Conservation (phyloP, 805 yeast genomes). For the Candida adriatica region DNA sequence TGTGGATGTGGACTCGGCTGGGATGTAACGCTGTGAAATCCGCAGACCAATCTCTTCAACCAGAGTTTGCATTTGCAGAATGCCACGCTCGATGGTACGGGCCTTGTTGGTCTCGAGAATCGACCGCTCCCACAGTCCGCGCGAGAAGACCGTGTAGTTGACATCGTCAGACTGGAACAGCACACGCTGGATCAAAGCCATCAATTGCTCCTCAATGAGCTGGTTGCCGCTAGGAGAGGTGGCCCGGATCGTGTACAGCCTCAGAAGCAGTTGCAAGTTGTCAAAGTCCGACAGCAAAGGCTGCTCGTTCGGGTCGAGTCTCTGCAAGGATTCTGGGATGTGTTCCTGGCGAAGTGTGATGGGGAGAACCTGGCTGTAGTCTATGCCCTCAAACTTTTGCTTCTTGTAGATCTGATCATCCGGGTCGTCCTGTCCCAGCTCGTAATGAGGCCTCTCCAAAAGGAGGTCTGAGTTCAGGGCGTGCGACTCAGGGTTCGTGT, state of each 20-base stretch:
- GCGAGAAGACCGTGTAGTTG: constrained; percentile 73
- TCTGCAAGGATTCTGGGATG: constrained; percentile 48
- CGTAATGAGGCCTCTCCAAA: constrained; percentile 69
- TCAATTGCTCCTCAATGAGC: constrained; percentile 75
- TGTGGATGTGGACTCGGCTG: constrained; percentile 23
- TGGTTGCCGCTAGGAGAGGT: constrained; percentile 67
- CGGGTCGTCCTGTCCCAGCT: constrained; percentile 44
- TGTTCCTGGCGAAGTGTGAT: constrained; percentile 53
- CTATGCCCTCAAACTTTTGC: constrained; percentile 30
- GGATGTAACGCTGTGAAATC: constrained; percentile 50
- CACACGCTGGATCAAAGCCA: constrained; percentile 68
- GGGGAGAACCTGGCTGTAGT: constrained; percentile 46
- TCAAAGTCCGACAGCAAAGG: constrained; percentile 69
- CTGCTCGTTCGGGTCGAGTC: constrained; percentile 74
- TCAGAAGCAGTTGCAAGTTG: constrained; percentile 62
- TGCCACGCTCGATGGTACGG: constrained; percentile 89
- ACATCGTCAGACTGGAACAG: constrained; percentile 43
- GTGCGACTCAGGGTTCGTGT: constrained; percentile 45
- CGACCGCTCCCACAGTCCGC: constrained; percentile 89
- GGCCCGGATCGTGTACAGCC: constrained; percentile 55
- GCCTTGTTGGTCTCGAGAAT: constrained; percentile 72
- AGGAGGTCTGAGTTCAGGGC: constrained; percentile 69
- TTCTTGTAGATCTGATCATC: constrained; percentile 33
- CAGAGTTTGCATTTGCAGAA: constrained; percentile 84
- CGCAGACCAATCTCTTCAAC: constrained; percentile 82